Evolutionary conservation across 352 stramenopile species (phyloP).

Genomic region (Phytopythium mirpurense): DNA sequence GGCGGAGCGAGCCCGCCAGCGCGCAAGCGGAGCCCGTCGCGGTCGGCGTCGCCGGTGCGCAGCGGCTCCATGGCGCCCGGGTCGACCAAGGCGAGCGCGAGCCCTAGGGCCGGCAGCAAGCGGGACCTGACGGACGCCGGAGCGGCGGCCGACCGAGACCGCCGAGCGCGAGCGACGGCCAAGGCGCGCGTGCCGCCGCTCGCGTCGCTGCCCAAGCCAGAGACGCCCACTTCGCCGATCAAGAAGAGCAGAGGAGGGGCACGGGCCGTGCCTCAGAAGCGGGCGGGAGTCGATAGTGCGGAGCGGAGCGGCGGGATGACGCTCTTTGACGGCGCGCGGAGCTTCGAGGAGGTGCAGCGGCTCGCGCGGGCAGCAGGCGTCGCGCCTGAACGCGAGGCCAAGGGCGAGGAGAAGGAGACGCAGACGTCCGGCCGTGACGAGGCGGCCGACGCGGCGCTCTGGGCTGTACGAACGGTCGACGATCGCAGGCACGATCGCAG

Average conservation of each 20-base stretch:
- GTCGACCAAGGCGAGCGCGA: too few relatives aligned
- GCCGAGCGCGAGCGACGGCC: background rate
- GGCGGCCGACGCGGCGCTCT: slow-evolving; percentile 3
- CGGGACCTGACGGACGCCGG: background rate
- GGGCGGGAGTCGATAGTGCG: background rate
- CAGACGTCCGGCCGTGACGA: slow-evolving; percentile 10
- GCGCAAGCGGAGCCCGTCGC: slow-evolving; percentile 10
- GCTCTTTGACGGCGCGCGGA: slow-evolving; percentile 29
- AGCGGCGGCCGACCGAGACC: background rate
- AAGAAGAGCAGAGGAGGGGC: background rate
- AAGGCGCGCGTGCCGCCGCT: slow-evolving; percentile 12
- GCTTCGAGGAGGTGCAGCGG: slow-evolving; percentile 34
- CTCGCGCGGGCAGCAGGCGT: slow-evolving; percentile 14
- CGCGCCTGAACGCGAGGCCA: background rate
- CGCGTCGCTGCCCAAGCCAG: slow-evolving; percentile 9
- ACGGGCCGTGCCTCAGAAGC: slow-evolving; percentile 1
- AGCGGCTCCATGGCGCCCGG: background rate
- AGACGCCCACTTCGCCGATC: background rate
- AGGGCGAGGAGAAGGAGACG: slow-evolving; percentile 6
- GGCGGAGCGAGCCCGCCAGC: background rate
- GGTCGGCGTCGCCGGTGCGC: slow-evolving; percentile 10
- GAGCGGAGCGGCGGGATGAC: slow-evolving; percentile 2
- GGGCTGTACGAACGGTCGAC: background rate
- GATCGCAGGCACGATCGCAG: background rate
- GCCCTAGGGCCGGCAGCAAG: background rate